These are phyloP conservation scores for Coriolopsis trogii DNA, from an alignment of 1,284 basidiomycete species.

Conservation along the genomic window DNA sequence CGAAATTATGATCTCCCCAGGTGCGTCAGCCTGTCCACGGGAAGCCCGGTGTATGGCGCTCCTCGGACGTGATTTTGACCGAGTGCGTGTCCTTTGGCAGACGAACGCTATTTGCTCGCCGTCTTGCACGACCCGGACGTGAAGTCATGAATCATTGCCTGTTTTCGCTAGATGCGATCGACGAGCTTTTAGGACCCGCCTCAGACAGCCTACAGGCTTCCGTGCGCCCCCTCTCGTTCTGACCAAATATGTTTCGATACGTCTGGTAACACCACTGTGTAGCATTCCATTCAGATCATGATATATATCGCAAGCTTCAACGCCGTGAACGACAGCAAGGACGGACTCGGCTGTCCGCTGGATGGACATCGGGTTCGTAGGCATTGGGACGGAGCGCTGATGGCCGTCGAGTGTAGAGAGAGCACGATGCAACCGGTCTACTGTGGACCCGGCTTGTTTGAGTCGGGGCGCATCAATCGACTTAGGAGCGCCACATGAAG, in stretches of 20 bases:
- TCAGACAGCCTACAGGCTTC: background rate
- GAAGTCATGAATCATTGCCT: slow-evolving; percentile 13
- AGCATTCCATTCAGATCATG: slow-evolving; percentile 21
- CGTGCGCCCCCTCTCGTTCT: background rate
- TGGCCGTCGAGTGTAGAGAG: too few relatives aligned
- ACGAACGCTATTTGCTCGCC: slow-evolving; percentile 81
- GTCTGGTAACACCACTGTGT: slow-evolving; percentile 14
- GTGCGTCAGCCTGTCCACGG: slow-evolving; percentile 45
- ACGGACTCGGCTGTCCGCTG: background rate
- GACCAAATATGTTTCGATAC: slow-evolving; percentile 14
- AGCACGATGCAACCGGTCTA: too few relatives aligned
- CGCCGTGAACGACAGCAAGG: background rate
- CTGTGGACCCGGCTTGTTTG: background rate
- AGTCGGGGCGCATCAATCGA: slow-evolving; percentile 1
- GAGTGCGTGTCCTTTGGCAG: slow-evolving; percentile 41
- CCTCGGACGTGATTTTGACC: background rate
- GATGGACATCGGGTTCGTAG: background rate
- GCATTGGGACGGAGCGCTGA: too few relatives aligned
- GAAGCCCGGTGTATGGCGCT: background rate
- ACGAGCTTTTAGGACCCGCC: background rate
- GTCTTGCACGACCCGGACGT: slow-evolving; percentile 78
- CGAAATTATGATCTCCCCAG: slow-evolving; percentile 93
- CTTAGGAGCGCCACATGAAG: slow-evolving; percentile 2
- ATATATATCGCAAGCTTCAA: slow-evolving; percentile 1
- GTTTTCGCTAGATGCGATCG: background rate